Evolutionary conservation across 257 asterid species (phyloP).

Genomic region (Striga asiatica): DNA sequence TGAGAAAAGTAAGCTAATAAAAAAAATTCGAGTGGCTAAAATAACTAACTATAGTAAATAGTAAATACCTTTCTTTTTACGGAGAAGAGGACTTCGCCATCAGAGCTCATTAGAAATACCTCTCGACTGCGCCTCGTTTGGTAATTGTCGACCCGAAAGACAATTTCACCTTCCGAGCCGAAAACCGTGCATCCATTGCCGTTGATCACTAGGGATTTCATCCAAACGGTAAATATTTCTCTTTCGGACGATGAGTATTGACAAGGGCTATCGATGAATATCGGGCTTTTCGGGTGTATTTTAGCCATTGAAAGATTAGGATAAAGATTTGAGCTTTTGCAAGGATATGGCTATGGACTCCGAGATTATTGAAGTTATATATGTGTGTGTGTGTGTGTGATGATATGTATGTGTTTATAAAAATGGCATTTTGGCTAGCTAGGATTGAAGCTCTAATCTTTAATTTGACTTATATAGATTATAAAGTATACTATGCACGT

Average conservation of each 20-base stretch:
- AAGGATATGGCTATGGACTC: background rate
- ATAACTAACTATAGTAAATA: background rate
- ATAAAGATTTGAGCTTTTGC: background rate
- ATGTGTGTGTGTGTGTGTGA: background rate
- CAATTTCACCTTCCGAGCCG: conserved; percentile 33
- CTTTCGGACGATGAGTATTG: conserved; percentile 21
- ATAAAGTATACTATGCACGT: too few relatives aligned
- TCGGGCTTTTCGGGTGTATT: conserved; percentile 22
- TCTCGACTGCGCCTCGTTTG: conserved; percentile 25
- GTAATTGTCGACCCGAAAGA: conserved; percentile 57
- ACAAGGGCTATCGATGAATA: background rate
- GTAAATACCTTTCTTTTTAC: conserved; percentile 35
- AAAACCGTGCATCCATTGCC: conserved; percentile 59
- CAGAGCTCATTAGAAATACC: conserved; percentile 48
- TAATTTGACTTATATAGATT: too few relatives aligned
- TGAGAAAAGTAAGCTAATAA: background rate
- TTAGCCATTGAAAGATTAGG: conserved; percentile 25
- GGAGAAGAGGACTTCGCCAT: conserved; percentile 44
- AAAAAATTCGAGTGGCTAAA: background rate
- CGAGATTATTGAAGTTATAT: background rate
- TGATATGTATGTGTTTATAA: too few relatives aligned
- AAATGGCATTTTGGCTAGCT: background rate
- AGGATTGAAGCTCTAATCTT: too few relatives aligned
- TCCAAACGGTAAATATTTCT: conserved; percentile 53
- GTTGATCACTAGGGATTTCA: conserved; percentile 57